Conservation (phyloP, 169 alveolate species). For the Cystoisospora suis region DNA sequence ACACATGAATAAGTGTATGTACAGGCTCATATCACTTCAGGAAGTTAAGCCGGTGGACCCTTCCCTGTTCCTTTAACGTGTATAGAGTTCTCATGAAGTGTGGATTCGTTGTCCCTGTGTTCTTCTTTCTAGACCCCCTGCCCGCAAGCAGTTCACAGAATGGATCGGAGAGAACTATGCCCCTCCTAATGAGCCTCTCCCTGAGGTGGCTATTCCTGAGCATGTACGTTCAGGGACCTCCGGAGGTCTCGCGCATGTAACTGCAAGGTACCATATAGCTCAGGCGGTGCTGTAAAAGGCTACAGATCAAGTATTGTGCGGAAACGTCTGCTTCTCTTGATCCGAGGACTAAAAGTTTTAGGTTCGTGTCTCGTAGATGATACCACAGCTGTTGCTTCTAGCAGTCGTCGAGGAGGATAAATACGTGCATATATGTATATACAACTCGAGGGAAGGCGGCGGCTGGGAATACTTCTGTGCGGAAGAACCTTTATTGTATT, state of each 20-base stretch:
- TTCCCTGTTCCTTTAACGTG: too few species aligned
- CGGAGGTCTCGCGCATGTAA: background rate
- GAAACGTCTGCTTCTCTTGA: too few species aligned
- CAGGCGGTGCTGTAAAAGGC: too few species aligned
- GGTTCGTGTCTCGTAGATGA: background rate
- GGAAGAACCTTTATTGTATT: background rate
- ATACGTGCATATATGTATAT: background rate
- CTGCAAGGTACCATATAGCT: too few species aligned
- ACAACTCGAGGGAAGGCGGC: too few species aligned
- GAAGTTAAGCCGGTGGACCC: too few species aligned
- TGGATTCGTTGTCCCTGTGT: background rate
- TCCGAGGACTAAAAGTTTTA: too few species aligned
- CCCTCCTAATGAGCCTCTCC: constrained; percentile 16
- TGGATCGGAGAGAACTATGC: constrained; percentile 36
- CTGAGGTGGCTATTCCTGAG: constrained; percentile 11
- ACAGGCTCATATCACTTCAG: too few species aligned
- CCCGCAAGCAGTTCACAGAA: background rate
- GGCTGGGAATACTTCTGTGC: background rate
- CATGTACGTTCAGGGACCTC: background rate
- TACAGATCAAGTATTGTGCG: too few species aligned
- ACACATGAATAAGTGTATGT: too few species aligned
- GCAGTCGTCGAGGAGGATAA: background rate
- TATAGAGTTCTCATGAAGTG: too few species aligned
- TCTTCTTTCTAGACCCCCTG: background rate
- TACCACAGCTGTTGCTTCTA: background rate